Evolutionary conservation across 306 rosid genomes (phyloP).

Genomic region (Cyamopsis tetragonoloba): DNA sequence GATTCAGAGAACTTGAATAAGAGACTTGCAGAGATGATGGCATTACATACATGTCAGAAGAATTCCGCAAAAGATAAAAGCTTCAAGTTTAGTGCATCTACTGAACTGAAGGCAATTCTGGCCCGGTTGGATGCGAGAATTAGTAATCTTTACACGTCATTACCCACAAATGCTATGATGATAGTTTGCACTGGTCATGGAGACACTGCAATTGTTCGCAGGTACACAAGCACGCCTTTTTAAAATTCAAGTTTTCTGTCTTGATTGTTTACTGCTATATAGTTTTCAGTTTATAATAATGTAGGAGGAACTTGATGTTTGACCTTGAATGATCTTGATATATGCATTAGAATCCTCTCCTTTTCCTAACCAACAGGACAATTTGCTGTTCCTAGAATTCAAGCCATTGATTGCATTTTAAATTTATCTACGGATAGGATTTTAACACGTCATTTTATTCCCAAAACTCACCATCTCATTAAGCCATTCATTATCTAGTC

Average conservation of each 20-base stretch:
- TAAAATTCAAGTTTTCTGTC: not conserved
- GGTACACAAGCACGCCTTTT: constrained; percentile 46
- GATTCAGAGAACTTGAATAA: constrained; percentile 63
- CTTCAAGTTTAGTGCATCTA: constrained; percentile 34
- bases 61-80: constrained; percentile 43
- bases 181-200: constrained; percentile 95
- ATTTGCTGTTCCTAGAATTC: no score
- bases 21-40: constrained; percentile 80
- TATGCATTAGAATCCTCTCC: not conserved
- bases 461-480: no score
- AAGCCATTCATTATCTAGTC: no score
- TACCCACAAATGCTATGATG: constrained; percentile 84
- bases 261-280: not conserved
- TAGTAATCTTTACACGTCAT: constrained; percentile 41
- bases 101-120: constrained; percentile 75
- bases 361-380: not conserved
- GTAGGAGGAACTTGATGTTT: not conserved
- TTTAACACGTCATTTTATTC: no score
- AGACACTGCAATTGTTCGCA: constrained; percentile 78
- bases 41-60: constrained; percentile 68
- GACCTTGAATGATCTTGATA: not conserved
- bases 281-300: not conserved
- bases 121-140: constrained; percentile 67
- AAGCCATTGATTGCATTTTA: no score
- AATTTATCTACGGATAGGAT: no score